phyloP scores from a whole-genome alignment of 2,329 filamentous ascomycete species.

The Ascochyta rabiei region DNA sequence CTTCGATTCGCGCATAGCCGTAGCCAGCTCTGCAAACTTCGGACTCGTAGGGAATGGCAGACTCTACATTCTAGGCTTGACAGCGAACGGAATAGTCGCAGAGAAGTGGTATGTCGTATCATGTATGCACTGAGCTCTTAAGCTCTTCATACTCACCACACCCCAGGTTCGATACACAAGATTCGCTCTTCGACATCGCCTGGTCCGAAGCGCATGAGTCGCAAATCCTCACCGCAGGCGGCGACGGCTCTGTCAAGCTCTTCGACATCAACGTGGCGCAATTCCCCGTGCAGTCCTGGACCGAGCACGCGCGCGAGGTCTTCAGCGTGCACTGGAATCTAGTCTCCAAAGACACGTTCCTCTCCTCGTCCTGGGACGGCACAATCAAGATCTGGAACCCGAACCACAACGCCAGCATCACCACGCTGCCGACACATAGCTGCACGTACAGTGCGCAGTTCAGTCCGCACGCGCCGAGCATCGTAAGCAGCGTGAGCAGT shows the following conservation, averaged over 20 bases:
- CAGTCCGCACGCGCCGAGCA: constrained; percentile 82
- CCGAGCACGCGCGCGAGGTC: constrained; percentile 91
- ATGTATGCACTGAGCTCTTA: neutral
- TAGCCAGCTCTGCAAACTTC: constrained; percentile 91
- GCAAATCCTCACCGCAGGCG: constrained; percentile 85
- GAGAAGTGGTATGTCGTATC: constrained; percentile 72
- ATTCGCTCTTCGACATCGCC: constrained; percentile 90
- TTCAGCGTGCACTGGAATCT: constrained; percentile 94
- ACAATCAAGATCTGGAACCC: constrained; percentile 97
- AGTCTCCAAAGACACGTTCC: constrained; percentile 86
- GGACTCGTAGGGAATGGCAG: constrained; percentile 96
- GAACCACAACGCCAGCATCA: constrained; percentile 72
- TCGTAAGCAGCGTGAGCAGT: constrained; percentile 85
- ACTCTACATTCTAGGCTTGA: constrained; percentile 82
- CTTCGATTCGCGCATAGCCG: constrained; percentile 91
- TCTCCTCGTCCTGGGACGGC: constrained; percentile 94
- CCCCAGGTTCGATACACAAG: constrained; percentile 89
- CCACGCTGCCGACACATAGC: constrained; percentile 86
- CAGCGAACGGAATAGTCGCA: constrained; percentile 79
- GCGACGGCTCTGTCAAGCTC: constrained; percentile 92
- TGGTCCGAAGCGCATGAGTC: constrained; percentile 98
- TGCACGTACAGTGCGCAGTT: constrained; percentile 96
- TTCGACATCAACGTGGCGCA: constrained; percentile 83
- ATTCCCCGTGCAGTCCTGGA: constrained; percentile 89
- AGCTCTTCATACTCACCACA: constrained; percentile 9